Evolutionary conservation across 1,284 basidiomycete genomes (phyloP), one percentile per base, ranked within the genome.

Genomic region (Wallemia mellicola): DNA sequence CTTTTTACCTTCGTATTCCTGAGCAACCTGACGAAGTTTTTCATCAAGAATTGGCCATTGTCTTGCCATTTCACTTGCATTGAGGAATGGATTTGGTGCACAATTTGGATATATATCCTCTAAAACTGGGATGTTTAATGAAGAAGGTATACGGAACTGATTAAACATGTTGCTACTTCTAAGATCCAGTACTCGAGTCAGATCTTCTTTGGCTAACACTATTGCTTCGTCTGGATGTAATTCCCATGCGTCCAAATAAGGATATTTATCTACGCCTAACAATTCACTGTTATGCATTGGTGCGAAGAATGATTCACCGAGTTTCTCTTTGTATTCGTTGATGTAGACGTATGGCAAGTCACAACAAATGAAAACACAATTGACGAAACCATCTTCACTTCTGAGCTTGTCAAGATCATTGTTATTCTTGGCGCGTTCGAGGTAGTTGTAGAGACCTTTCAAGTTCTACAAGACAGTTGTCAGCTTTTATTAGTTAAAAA

Each of bases 211-310:
- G 55, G 55, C 55, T 19, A 57, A 9, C 24, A 57, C 55, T 19
- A n/a, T 15, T 26, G 55, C 55, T 17, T 57, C 55, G 11, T 27
- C 55, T 7, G 55, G 55, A 11, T 57, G 27, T 17, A 57, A 28
- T n/a, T 57, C 55, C 25, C 27, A 38, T 17, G 2, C 57, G 19
- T 28, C 28, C 5, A 28, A n/a, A n/a, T 54, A 25, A 15, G 30
- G 57, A 26, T 38, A 54, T 14, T 28, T 27, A 24, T 59, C 58
- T 17, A 59, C 58, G 22, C 28, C 58, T 15, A 33, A 24, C 32
- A 59, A 28, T 28, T 26, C 59, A 22, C 32, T 54, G 28, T 56
- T 57, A 28, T 59, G 59, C 54, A 57, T 32, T 22, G 59, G 59
- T 27, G 57, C 28, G 54, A 59, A 59, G n/a, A 11, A 48, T 27